These are phyloP conservation scores for Alternaria panax DNA, from an alignment of 2,329 filamentous ascomycete genomes.

Conservation along the genomic window DNA sequence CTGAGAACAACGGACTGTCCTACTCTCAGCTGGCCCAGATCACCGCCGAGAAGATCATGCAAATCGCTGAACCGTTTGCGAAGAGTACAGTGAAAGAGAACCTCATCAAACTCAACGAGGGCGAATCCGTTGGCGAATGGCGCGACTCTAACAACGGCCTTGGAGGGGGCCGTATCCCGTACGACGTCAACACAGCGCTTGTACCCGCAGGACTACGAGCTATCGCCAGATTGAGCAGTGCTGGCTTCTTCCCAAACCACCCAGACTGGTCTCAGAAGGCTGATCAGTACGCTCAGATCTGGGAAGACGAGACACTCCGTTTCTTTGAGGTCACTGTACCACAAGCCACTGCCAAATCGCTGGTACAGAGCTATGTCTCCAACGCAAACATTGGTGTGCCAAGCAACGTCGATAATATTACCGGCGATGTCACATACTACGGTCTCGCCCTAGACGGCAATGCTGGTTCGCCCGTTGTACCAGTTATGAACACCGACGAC, in stretches of 20 bases:
- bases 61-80: slow-evolving; percentile 62
- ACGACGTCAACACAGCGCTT: slow-evolving; percentile 70
- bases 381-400: slow-evolving; percentile 56
- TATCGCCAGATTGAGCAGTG: slow-evolving; percentile 61
- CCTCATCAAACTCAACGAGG: slow-evolving; percentile 64
- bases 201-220: slow-evolving; percentile 67
- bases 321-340: slow-evolving; percentile 64
- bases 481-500: slow-evolving; percentile 69
- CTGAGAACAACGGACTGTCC: slow-evolving; percentile 60
- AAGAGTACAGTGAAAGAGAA: slow-evolving; percentile 61
- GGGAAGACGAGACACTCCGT: slow-evolving; percentile 66
- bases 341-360: slow-evolving; percentile 52
- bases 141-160: slow-evolving; percentile 67
- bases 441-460: slow-evolving; percentile 63
- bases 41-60: slow-evolving; percentile 67
- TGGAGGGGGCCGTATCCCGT: slow-evolving; percentile 69
- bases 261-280: slow-evolving; percentile 58
- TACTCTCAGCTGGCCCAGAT: slow-evolving; percentile 61
- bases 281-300: slow-evolving; percentile 59
- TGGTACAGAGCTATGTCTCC: slow-evolving; percentile 59
- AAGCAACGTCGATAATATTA: slow-evolving; percentile 53
- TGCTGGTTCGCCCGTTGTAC: slow-evolving; percentile 56
- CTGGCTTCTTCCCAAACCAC: slow-evolving; percentile 61
- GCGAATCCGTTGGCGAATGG: slow-evolving; percentile 67
- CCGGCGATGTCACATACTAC: slow-evolving; percentile 61